Base-by-base conservation (phyloP, 352 stramenopile species). In the Globisporangium irregulare region DNA sequence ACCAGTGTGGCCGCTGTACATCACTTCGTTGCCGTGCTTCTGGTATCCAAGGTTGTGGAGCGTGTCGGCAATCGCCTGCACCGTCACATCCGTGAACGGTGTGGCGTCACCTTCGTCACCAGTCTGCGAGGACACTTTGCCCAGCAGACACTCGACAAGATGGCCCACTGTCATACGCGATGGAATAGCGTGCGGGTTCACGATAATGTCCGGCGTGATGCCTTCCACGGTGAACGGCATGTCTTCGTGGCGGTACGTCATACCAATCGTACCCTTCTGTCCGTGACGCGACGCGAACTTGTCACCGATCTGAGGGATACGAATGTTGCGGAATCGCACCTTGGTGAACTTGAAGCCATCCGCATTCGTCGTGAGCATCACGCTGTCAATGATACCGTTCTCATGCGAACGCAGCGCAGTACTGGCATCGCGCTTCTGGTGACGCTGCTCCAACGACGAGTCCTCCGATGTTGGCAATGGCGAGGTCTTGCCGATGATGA, bases 101-200 rank as follows among this genome's bases (percentile, higher is more conserved):
- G 98, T 99, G 10, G 97, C 98, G 82, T 99, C 97, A 70, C 97
- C 97, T 81, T 99, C 97, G 59, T 97, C 94, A 68, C 97, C 98
- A 59, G 98, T 97, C 66, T 99, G 95, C 18, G 97, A 97, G 25
- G 89, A 97, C 59, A 99, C 95, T 87, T 99, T 99, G 53, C 97
- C 97, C 4, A 99, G 77, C 29, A 99, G 78, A 95, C 97, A 99
- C 82, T 99, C 98, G 77, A 99, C 97, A 69, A 99, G 88, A 81
- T 99, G 97, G 24, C 97, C 98, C 74, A 99, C 99, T 46, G 98
- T 99, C 98, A 99, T 99, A 92, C 98, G 98, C 59, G 94, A 99
- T 60, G 98, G 98, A 93, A 99, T 99, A 69, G 97, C 98, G 86
- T 99, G 98, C 15, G 98, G 98, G 82, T 99, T 99, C 38, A 99